These are phyloP conservation scores for Pelagophyceae sp. DNA, from an alignment of 352 stramenopile genomes.

Conservation along the genomic window DNA sequence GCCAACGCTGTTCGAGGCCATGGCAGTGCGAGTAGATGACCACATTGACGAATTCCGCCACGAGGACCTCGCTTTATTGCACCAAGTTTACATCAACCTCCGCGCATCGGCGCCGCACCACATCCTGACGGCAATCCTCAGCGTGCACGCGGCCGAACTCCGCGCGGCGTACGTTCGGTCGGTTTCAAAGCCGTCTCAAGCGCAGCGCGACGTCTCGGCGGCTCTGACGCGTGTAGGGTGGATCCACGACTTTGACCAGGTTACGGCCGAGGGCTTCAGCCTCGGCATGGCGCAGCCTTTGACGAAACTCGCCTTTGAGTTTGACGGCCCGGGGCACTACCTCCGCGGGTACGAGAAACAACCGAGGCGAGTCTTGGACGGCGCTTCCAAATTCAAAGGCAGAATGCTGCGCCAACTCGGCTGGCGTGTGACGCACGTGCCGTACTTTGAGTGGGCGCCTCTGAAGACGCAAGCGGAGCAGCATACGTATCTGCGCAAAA, in stretches of 20 bases:
- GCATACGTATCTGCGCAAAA: too few species aligned
- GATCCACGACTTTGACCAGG: not conserved
- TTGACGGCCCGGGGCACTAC: not conserved
- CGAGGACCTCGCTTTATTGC: too few species aligned
- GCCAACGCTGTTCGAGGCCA: too few species aligned
- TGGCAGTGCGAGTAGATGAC: too few species aligned
- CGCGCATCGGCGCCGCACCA: too few species aligned
- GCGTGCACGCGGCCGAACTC: not conserved
- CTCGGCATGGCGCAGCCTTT: not conserved
- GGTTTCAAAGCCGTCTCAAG: not conserved
- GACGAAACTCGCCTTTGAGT: not conserved
- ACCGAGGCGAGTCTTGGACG: constrained; percentile 28
- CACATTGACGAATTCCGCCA: too few species aligned
- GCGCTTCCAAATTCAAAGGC: constrained; percentile 45
- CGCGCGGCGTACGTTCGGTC: not conserved
- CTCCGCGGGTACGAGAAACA: too few species aligned
- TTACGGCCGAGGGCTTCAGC: not conserved
- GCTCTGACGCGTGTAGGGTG: not conserved
- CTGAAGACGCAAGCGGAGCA: not conserved
- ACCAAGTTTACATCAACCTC: too few species aligned
- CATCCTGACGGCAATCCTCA: too few species aligned
- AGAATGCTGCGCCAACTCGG: constrained; percentile 42
- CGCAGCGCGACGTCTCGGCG: not conserved
- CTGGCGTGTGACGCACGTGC: constrained; percentile 51
- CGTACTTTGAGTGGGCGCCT: constrained; percentile 46